phyloP scores from a whole-genome alignment of 2,329 filamentous ascomycete species.

The Phaeomoniella chlamydospora region DNA sequence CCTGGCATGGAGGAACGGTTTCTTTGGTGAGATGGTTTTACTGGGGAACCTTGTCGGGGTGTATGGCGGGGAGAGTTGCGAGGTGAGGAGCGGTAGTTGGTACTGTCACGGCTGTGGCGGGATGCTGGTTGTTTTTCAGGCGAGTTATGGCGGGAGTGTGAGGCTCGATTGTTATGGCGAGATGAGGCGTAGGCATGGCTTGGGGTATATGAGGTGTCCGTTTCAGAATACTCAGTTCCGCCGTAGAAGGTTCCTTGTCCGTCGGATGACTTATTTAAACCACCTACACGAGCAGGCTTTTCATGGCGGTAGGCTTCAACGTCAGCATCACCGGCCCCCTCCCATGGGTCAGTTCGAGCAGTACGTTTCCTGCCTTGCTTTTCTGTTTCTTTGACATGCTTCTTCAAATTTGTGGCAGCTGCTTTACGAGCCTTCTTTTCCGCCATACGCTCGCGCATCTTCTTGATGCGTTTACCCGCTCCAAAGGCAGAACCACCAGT shows the following conservation, averaged over 20 bases:
- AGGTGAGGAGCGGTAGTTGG: no score
- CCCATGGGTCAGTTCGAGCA: slow-evolving; percentile 28
- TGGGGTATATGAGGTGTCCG: slow-evolving; percentile 28
- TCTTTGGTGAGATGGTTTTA: neutral
- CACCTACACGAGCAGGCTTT: slow-evolving; percentile 72
- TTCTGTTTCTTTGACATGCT: slow-evolving; percentile 25
- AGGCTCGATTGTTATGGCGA: slow-evolving; percentile 18
- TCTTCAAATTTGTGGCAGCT: slow-evolving; percentile 21
- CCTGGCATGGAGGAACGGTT: slow-evolving; percentile 20
- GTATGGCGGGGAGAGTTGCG: neutral
- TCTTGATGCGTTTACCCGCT: neutral
- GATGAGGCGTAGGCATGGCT: slow-evolving; percentile 14
- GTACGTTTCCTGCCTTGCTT: slow-evolving; percentile 25
- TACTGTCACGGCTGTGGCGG: slow-evolving; percentile 4
- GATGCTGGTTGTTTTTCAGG: slow-evolving; percentile 6
- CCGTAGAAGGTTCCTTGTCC: slow-evolving; percentile 57
- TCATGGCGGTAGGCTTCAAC: slow-evolving; percentile 77
- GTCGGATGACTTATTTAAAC: slow-evolving; percentile 71
- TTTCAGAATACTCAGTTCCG: slow-evolving; percentile 55
- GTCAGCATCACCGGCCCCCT: slow-evolving; percentile 50
- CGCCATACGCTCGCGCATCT: neutral
- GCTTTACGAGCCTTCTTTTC: slow-evolving; percentile 13
- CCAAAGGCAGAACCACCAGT: neutral
- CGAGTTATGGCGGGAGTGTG: neutral
- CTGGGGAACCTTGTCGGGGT: slow-evolving; percentile 1